A percentile compares a stretch with the other conserved stretches of the same genome.
Conservation (phyloP, 2,329 filamentous ascomycete genomes). For the Cytospora piceae region DNA sequence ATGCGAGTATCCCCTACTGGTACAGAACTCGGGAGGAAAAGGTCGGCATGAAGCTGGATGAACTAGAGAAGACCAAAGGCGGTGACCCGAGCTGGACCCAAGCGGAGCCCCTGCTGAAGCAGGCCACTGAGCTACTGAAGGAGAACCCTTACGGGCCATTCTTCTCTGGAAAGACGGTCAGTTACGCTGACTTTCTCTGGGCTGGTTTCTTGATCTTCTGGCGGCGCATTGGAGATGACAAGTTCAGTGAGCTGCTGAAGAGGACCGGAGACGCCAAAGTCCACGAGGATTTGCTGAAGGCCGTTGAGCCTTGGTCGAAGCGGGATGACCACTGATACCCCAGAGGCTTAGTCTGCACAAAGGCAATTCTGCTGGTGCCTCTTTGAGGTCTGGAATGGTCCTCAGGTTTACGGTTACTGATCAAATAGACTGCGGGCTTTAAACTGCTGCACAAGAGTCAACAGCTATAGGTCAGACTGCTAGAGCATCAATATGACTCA, state of each 20-base stretch:
- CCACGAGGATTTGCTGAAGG: constrained; percentile 47
- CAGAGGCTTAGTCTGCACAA: not conserved
- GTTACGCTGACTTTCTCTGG: constrained; percentile 61
- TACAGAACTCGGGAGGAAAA: constrained; percentile 50
- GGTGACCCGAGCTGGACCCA: constrained; percentile 54
- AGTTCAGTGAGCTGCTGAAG: constrained; percentile 42
- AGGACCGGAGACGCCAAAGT: constrained; percentile 43
- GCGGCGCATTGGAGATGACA: constrained; percentile 40
- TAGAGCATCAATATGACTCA: not conserved
- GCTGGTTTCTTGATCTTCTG: constrained; percentile 42
- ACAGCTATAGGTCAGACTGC: not conserved
- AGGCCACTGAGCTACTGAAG: constrained; percentile 52
- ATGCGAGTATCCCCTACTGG: constrained; percentile 59
- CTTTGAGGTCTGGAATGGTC: not conserved
- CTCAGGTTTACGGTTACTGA: not conserved
- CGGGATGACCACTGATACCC: constrained; percentile 42
- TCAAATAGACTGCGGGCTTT: not conserved
- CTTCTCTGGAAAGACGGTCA: constrained; percentile 59
- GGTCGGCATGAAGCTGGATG: constrained; percentile 57
- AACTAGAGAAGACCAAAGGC: constrained; percentile 51
- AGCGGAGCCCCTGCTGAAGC: constrained; percentile 42
- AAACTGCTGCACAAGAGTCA: not conserved
- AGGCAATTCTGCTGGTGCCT: too few relatives aligned
- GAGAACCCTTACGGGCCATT: constrained; percentile 62
- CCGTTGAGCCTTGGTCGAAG: constrained; percentile 46